Conservation (phyloP, 208 protist species). For the Leptomonas seymouri region DNA sequence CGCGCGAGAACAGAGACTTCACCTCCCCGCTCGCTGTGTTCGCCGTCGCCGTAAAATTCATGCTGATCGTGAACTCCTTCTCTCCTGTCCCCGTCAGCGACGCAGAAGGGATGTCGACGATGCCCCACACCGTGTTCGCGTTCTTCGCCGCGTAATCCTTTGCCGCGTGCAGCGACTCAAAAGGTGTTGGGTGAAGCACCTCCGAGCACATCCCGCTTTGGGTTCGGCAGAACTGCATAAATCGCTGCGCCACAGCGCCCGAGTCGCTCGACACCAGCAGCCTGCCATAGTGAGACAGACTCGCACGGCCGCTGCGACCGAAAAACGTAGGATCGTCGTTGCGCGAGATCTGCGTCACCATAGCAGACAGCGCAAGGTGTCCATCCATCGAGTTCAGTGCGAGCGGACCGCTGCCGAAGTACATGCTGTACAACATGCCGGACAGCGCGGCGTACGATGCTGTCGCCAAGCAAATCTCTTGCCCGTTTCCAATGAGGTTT, state of each 20-base stretch:
- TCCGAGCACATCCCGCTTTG: slow-evolving; percentile 53
- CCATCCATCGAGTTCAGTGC: slow-evolving; percentile 52
- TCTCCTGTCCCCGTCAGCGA: slow-evolving; percentile 16
- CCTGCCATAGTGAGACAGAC: slow-evolving; percentile 69
- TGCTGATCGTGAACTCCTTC: slow-evolving; percentile 77
- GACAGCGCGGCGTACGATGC: slow-evolving; percentile 14
- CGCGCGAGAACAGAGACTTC: slow-evolving; percentile 46
- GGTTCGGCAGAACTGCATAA: slow-evolving; percentile 53
- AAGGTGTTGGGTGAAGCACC: slow-evolving; percentile 48
- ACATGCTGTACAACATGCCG: slow-evolving; percentile 40
- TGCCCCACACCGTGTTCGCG: slow-evolving; percentile 70
- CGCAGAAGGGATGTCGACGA: slow-evolving; percentile 53
- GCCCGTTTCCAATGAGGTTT: slow-evolving; percentile 36
- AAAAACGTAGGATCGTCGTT: slow-evolving; percentile 53
- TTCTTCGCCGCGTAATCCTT: slow-evolving; percentile 54
- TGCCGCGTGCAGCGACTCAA: slow-evolving; percentile 49
- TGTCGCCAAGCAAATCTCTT: slow-evolving; percentile 32
- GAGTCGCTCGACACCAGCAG: slow-evolving; percentile 63
- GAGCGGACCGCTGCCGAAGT: slow-evolving; percentile 41
- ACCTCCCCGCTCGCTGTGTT: slow-evolving; percentile 45
- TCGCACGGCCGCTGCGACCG: slow-evolving; percentile 40
- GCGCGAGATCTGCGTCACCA: slow-evolving; percentile 40
- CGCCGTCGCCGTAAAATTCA: slow-evolving; percentile 88
- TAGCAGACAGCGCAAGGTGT: slow-evolving; percentile 58
- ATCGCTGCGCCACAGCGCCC: slow-evolving; percentile 32